A percentile compares a stretch with the other conserved stretches of the same genome.
These are phyloP conservation scores for Mycena polygramma DNA, from an alignment of 768 basidiomycete genomes.

Conservation along the genomic window DNA sequence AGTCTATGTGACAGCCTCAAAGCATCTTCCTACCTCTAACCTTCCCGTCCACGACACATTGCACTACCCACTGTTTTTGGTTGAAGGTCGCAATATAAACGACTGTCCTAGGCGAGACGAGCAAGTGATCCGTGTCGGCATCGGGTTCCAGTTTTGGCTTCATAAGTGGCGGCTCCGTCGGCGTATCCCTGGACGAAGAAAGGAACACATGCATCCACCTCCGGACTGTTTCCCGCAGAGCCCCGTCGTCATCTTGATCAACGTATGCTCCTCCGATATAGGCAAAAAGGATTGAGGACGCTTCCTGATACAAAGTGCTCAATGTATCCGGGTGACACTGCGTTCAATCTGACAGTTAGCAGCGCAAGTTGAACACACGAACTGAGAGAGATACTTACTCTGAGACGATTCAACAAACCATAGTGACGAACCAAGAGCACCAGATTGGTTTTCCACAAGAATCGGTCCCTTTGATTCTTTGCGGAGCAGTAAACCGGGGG, in stretches of 20 bases:
- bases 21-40: not conserved
- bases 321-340: slow-evolving; percentile 13
- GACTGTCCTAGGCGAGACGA: not conserved
- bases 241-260: slow-evolving; percentile 64
- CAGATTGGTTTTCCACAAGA: not conserved
- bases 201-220: slow-evolving; percentile 39
- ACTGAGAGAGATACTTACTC: not conserved
- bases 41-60: slow-evolving; percentile 9
- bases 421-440: slow-evolving; percentile 1
- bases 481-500: not conserved
- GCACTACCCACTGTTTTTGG: not conserved
- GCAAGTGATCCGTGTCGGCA: not conserved
- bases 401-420: slow-evolving; percentile 8
- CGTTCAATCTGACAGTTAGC: not conserved
- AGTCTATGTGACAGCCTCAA: no score
- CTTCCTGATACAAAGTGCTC: slow-evolving; percentile 56
- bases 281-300: slow-evolving; percentile 68
- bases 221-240: slow-evolving; percentile 62
- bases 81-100: not conserved
- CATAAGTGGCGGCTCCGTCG: not conserved
- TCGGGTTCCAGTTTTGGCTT: slow-evolving; percentile 7
- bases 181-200: not conserved
- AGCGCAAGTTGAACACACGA: not conserved
- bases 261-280: slow-evolving; percentile 76
- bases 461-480: not conserved